phyloP scores from a whole-genome alignment of 1,284 basidiomycete genomes.

The Sphaerobolus stellatus region DNA sequence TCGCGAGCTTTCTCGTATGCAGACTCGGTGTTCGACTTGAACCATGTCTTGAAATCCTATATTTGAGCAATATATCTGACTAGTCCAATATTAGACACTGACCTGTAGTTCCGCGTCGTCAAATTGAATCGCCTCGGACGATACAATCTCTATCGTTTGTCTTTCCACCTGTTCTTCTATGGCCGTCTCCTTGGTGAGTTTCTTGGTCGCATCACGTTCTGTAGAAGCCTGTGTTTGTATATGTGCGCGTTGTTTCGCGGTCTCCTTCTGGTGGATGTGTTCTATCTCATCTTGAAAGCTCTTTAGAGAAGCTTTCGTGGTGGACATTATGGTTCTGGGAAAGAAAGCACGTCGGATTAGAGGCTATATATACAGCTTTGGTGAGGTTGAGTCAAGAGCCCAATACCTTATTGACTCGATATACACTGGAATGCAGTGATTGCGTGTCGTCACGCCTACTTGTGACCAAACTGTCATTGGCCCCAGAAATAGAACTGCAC shows the following conservation, averaged over 20 bases:
- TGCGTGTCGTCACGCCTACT: too few relatives aligned
- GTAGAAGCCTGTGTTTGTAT: slow-evolving; percentile 29
- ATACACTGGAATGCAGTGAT: too few relatives aligned
- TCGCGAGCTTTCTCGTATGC: slow-evolving; percentile 59
- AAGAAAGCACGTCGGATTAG: not conserved
- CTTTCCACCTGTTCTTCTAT: slow-evolving; percentile 21
- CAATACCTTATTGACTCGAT: too few relatives aligned
- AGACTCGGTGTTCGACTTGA: slow-evolving; percentile 44
- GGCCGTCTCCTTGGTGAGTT: slow-evolving; percentile 30
- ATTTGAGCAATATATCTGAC: slow-evolving; percentile 9
- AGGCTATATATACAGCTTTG: too few relatives aligned
- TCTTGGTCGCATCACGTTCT: slow-evolving; percentile 12
- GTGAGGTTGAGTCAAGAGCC: too few relatives aligned
- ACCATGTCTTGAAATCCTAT: slow-evolving; percentile 38
- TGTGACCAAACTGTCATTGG: too few relatives aligned
- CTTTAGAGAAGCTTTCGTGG: slow-evolving; percentile 58
- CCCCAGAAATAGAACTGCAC: too few relatives aligned
- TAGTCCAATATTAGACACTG: slow-evolving; percentile 19
- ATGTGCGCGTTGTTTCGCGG: slow-evolving; percentile 53
- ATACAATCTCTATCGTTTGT: slow-evolving; percentile 24
- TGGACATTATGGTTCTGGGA: too few relatives aligned
- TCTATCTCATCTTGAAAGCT: slow-evolving; percentile 76
- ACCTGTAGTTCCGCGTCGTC: slow-evolving; percentile 64
- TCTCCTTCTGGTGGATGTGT: slow-evolving; percentile 63
- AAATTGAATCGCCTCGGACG: slow-evolving; percentile 18